These are phyloP conservation scores for Podospora conica DNA, from an alignment of 495 filamentous ascomycete genomes.

Conservation along the genomic window DNA sequence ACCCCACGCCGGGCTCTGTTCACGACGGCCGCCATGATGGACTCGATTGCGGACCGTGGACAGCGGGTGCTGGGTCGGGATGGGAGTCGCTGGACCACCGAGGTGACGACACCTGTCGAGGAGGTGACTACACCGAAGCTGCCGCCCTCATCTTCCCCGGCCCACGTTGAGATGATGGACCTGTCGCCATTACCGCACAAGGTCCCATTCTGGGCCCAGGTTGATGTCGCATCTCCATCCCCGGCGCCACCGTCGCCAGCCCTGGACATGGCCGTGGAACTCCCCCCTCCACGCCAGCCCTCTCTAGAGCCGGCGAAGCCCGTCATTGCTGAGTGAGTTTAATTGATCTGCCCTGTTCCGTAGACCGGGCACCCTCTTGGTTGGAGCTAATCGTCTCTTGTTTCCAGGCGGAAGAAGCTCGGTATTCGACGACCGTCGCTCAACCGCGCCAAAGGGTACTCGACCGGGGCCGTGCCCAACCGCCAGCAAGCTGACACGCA, in stretches of 20 bases:
- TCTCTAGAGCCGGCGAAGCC: constrained; percentile 49
- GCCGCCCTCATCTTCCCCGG: constrained; percentile 71
- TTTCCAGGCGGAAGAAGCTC: constrained; percentile 50
- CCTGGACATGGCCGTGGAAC: constrained; percentile 45
- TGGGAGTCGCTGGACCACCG: neutral
- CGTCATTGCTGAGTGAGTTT: constrained; percentile 44
- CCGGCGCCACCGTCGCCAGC: constrained; percentile 41
- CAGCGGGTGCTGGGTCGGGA: constrained; percentile 48
- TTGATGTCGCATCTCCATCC: constrained; percentile 63
- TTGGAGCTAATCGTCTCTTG: constrained; percentile 17
- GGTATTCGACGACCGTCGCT: constrained; percentile 57
- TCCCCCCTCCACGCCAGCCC: constrained; percentile 34
- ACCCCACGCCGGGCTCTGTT: constrained; percentile 93
- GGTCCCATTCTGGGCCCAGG: constrained; percentile 55
- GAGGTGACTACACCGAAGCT: constrained; percentile 77
- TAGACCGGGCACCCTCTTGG: neutral
- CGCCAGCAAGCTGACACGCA: constrained; percentile 51
- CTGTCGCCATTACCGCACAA: constrained; percentile 94
- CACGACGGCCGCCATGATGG: constrained; percentile 63
- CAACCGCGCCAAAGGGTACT: constrained; percentile 52
- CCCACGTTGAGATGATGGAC: constrained; percentile 77
- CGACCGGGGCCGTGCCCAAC: constrained; percentile 45
- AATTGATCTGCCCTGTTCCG: constrained; percentile 12
- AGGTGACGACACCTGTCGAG: constrained; percentile 43
- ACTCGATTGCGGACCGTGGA: constrained; percentile 63